Evolutionary conservation across 768 basidiomycete genomes (phyloP), one percentile per base, ranked within the genome.

Genomic region (Gyrodon lividus): DNA sequence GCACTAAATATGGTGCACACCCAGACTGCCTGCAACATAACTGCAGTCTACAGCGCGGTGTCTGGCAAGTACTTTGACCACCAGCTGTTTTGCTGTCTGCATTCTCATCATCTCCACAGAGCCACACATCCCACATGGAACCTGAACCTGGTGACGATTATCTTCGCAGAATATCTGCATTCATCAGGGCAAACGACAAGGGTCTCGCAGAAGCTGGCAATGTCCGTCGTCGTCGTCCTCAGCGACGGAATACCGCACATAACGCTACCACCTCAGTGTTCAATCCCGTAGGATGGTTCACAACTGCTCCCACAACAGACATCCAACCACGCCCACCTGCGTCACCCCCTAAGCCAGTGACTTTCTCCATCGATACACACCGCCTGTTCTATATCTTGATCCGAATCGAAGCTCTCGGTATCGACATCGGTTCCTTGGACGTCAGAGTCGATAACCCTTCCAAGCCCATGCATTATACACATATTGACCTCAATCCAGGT

Each of bases 321-420:
- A 39, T 24, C 13, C 54, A 52, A 35, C 52, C 64, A 3, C 72
- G 71, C 46, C 60, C 65, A 43, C 61, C 73, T 46, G 54, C 69
- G 19, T 56, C 68, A 7, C 52, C 74, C 4, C 69, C 72, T n/a
- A 83, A 80, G 66, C 83, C 90, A 8, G 70, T 89, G 39, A 69
- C 84, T 20, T 81, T 94, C 52, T 65, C 79, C 5, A 76, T 90
- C 57, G 89, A 92, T 69, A 82, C 79, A 23, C 89, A 92, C 62
- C 91, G 86, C 56, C 82, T 96, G 6, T 92, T 89, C 78, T 96
- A 95, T 71, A 70, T 91, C 54, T 78, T 96, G 52, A 86, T 94
- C 70, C 86, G 91, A 39, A 77, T 94, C 55, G 92, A 96, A 68
- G 90, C 83, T 6, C 68, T 89, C 26, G 87, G 83, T n/a, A 70